These are phyloP conservation scores for Cyberlindnera galapagoensis DNA, from an alignment of 805 yeast genomes.

Conservation along the genomic window DNA sequence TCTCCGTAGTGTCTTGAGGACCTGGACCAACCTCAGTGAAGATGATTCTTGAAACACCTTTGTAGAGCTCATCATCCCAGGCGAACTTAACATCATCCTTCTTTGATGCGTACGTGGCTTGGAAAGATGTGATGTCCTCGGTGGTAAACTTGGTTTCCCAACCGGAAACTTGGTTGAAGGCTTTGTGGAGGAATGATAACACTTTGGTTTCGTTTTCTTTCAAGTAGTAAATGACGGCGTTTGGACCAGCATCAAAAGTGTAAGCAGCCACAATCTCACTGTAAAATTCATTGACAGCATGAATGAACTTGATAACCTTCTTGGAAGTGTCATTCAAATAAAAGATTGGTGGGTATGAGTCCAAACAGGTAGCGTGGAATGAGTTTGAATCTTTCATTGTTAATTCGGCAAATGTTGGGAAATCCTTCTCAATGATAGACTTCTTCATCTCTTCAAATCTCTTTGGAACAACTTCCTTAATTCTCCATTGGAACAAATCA, in stretches of 20 bases:
- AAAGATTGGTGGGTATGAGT: constrained; percentile 92
- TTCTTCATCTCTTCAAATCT: constrained; percentile 79
- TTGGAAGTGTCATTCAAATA: constrained; percentile 89
- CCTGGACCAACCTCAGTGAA: constrained; percentile 85
- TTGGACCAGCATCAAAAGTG: constrained; percentile 99
- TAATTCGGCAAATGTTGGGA: constrained; percentile 73
- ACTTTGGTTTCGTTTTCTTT: constrained; percentile 67
- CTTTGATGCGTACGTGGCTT: constrained; percentile 22
- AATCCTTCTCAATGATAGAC: constrained; percentile 69
- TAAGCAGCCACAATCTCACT: constrained; percentile 76
- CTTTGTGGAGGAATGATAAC: constrained; percentile 59
- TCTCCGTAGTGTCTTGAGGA: constrained; percentile 55
- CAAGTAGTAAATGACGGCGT: constrained; percentile 90
- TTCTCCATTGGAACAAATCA: constrained; percentile 75
- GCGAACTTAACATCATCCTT: constrained; percentile 30
- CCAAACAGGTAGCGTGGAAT: constrained; percentile 97
- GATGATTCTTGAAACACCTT: constrained; percentile 79
- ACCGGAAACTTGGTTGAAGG: constrained; percentile 56
- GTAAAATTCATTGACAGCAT: constrained; percentile 59
- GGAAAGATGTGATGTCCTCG: constrained; percentile 23
- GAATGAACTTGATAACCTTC: constrained; percentile 70
- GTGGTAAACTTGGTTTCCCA: constrained; percentile 47
- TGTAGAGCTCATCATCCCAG: constrained; percentile 45
- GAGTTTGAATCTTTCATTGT: constrained; percentile 97
- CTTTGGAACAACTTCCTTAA: constrained; percentile 76